phyloP scores from a whole-genome alignment of 2,329 filamentous ascomycete species.

The Trichoderma koningiopsis region DNA sequence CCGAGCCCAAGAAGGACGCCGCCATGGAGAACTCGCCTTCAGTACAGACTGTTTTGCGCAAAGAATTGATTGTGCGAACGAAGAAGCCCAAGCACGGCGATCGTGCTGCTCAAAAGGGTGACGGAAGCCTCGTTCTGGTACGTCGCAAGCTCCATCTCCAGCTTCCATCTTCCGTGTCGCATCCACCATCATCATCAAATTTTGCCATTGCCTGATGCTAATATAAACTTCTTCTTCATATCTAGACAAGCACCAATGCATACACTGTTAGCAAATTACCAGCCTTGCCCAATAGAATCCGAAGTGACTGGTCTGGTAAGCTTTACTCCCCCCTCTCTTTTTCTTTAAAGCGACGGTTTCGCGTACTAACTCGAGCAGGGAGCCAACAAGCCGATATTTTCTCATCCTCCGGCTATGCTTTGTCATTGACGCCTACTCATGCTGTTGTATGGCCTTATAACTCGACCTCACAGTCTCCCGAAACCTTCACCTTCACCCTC shows the following conservation, averaged over 20 bases:
- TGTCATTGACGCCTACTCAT: conserved; percentile 77
- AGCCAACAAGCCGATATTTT: conserved; percentile 68
- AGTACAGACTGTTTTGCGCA: conserved; percentile 42
- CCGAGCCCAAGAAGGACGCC: conserved; percentile 49
- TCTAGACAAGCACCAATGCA: conserved; percentile 77
- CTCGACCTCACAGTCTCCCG: conserved; percentile 65
- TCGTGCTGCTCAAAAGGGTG: conserved; percentile 62
- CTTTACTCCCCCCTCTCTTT: conserved; percentile 21
- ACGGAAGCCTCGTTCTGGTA: conserved; percentile 68
- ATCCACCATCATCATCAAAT: neutral
- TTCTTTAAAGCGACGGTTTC: conserved; percentile 13
- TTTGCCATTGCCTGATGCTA: conserved; percentile 28
- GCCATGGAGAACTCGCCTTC: conserved; percentile 44
- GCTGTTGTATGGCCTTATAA: conserved; percentile 92
- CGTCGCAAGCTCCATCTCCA: conserved; percentile 33
- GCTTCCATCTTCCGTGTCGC: conserved; percentile 15
- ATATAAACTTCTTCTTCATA: neutral
- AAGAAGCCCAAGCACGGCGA: conserved; percentile 67
- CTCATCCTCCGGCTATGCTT: conserved; percentile 69
- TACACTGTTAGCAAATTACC: conserved; percentile 86
- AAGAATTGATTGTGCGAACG: conserved; percentile 60
- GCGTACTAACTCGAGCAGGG: conserved; percentile 45
- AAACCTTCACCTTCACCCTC: conserved; percentile 78
- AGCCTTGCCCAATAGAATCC: conserved; percentile 76
- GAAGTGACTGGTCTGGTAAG: conserved; percentile 66